phyloP scores from a whole-genome alignment of 176 grass and related monocot genomes.

The Dendrocalamus sinicus region DNA sequence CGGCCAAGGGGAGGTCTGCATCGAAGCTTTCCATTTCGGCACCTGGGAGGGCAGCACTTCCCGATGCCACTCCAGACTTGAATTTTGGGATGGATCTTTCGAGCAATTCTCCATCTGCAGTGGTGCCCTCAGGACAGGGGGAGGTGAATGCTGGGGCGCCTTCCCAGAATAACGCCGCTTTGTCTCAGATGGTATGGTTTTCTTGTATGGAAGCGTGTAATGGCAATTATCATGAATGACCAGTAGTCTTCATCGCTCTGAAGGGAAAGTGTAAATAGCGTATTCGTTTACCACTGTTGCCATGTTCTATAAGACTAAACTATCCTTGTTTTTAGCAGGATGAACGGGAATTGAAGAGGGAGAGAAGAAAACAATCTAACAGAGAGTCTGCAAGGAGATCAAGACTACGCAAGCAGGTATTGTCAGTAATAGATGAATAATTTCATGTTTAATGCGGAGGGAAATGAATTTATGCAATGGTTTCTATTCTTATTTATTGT shows the following conservation, averaged over 20 bases:
- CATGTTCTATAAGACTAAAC: neutral
- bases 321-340: slow-evolving; percentile 60
- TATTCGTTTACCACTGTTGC: neutral
- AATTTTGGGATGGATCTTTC: slow-evolving; percentile 73
- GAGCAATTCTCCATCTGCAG: slow-evolving; percentile 49
- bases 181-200: slow-evolving; percentile 54
- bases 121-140: slow-evolving; percentile 45
- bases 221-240: neutral
- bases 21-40: slow-evolving; percentile 57
- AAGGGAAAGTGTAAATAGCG: neutral
- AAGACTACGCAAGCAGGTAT: slow-evolving; percentile 86
- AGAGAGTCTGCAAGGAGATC: slow-evolving; percentile 91
- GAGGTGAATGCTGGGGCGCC: slow-evolving; percentile 37
- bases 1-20: slow-evolving; percentile 50
- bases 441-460: neutral
- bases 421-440: neutral
- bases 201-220: neutral
- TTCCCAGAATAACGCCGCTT: slow-evolving; percentile 6
- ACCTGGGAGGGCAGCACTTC: slow-evolving; percentile 48
- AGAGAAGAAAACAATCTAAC: slow-evolving; percentile 92
- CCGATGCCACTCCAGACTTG: slow-evolving; percentile 50
- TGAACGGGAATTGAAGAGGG: slow-evolving; percentile 77
- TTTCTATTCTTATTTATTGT: neutral
- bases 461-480: neutral
- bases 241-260: neutral